phyloP scores from a whole-genome alignment of 805 yeast species.

The Tetrapisispora fleetii region DNA sequence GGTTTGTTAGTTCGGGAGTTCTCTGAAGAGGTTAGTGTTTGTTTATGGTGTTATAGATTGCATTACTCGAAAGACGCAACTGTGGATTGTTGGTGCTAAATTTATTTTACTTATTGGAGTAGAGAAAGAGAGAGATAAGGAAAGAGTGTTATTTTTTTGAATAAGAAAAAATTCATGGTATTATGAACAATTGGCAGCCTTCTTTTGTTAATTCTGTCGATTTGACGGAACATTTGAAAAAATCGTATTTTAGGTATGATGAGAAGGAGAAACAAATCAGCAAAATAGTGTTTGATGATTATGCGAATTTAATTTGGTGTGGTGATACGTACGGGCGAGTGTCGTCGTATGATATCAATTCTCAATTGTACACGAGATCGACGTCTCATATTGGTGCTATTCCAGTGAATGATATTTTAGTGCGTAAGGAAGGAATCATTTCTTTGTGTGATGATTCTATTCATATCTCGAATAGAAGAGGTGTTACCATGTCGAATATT shows the following conservation, averaged over 20 bases:
- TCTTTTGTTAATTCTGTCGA: slow-evolving; percentile 23
- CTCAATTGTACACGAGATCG: slow-evolving; percentile 50
- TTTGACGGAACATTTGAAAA: slow-evolving; percentile 23
- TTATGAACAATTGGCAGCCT: slow-evolving; percentile 30
- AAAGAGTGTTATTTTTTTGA: no score
- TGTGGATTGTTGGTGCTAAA: no score
- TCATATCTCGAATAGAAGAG: slow-evolving; percentile 47
- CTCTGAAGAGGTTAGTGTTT: no score
- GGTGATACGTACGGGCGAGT: slow-evolving; percentile 56
- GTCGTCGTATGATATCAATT: slow-evolving; percentile 36
- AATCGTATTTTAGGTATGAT: slow-evolving; percentile 26
- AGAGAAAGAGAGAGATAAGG: no score
- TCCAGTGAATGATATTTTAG: slow-evolving; percentile 42
- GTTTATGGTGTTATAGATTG: no score
- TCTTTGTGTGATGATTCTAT: slow-evolving; percentile 44
- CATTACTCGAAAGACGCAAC: no score
- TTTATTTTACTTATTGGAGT: no score
- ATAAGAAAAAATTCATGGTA: background rate
- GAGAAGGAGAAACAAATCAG: slow-evolving; percentile 25
- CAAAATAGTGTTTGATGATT: slow-evolving; percentile 49
- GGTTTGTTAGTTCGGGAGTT: no score
- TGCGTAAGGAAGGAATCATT: slow-evolving; percentile 48
- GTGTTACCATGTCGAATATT: slow-evolving; percentile 34
- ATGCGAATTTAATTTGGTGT: slow-evolving; percentile 75
- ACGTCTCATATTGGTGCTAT: slow-evolving; percentile 37